These are phyloP conservation scores for Amphicarpaea edgeworthii DNA, from an alignment of 306 rosid species.

Conservation along the genomic window DNA sequence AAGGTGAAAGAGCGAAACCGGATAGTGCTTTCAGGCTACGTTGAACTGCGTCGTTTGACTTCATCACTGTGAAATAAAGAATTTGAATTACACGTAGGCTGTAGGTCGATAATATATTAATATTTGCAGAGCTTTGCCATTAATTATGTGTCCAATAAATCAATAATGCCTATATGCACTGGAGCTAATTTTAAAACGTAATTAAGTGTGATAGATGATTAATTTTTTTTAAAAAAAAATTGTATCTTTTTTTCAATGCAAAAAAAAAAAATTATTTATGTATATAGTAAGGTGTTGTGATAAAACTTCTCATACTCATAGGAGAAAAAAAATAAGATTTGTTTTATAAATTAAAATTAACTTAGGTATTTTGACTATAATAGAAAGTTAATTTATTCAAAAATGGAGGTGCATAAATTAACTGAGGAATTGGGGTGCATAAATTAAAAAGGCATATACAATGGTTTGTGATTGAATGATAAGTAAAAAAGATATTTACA, in stretches of 20 bases:
- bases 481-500: too few relatives aligned
- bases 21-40: constrained; percentile 78
- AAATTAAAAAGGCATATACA: too few relatives aligned
- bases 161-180: constrained; percentile 4
- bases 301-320: not conserved
- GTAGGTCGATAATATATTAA: not conserved
- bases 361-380: too few relatives aligned
- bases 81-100: not conserved
- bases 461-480: too few relatives aligned
- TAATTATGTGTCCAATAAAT: constrained; percentile 11
- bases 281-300: not conserved
- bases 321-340: not conserved
- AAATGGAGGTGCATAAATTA: too few relatives aligned
- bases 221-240: too few relatives aligned
- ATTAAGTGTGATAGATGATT: not conserved
- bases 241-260: too few relatives aligned
- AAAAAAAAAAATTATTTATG: too few relatives aligned
- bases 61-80: constrained; percentile 63
- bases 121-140: not conserved
- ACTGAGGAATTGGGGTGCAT: too few relatives aligned
- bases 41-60: constrained; percentile 58
- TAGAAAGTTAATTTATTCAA: too few relatives aligned
- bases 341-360: not conserved
- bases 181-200: not conserved
- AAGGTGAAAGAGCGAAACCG: constrained; percentile 83